Conservation (phyloP, 2,329 filamentous ascomycete genomes). For the Hypoxylon sp. region DNA sequence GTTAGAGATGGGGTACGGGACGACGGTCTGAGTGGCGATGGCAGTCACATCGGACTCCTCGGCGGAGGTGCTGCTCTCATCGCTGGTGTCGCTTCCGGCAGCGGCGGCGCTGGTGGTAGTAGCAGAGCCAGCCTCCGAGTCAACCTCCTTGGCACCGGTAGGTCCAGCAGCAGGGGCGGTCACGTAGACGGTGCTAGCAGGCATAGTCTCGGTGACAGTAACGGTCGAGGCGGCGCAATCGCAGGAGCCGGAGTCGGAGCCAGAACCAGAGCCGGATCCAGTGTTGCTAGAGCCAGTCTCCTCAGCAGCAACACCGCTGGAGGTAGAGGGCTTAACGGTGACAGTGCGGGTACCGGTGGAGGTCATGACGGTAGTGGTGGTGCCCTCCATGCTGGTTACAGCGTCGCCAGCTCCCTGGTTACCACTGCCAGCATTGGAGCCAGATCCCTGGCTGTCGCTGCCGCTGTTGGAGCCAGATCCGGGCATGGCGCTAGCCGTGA, state of each 20-base stretch:
- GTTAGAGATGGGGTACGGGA: conserved; percentile 53
- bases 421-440: conserved; percentile 1
- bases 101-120: conserved; percentile 14
- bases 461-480: conserved; percentile 22
- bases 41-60: conserved; percentile 46
- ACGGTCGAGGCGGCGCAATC: conserved; percentile 41
- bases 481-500: conserved; percentile 35
- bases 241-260: conserved; percentile 17
- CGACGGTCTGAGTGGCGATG: conserved; percentile 42
- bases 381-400: conserved; percentile 29
- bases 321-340: conserved; percentile 34
- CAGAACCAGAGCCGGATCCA: conserved; percentile 15
- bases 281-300: conserved; percentile 24
- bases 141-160: conserved; percentile 24
- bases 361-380: conserved; percentile 45
- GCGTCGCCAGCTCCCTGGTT: conserved; percentile 1
- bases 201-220: conserved; percentile 43
- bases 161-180: conserved; percentile 32
- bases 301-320: conserved; percentile 22
- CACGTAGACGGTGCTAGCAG: conserved; percentile 45
- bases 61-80: conserved; percentile 30
- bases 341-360: conserved; percentile 46
- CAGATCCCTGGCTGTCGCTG: no score
- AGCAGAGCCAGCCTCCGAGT: conserved; percentile 8
- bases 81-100: conserved; percentile 22